phyloP scores from a whole-genome alignment of 2,329 filamentous ascomycete species.

The Herpotrichia juniperi region DNA sequence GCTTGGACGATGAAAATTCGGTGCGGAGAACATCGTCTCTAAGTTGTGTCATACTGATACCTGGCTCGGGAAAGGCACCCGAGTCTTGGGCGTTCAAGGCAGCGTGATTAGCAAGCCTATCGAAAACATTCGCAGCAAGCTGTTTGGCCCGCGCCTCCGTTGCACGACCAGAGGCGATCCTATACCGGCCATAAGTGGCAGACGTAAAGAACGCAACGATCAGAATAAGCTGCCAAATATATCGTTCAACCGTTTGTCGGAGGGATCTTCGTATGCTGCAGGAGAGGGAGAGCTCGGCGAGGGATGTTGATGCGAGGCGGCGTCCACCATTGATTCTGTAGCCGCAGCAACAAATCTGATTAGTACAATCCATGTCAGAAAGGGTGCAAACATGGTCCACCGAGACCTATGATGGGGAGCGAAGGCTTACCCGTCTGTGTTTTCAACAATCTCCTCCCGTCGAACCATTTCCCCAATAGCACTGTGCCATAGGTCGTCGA shows the following conservation, averaged over 20 bases:
- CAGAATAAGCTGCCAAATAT: constrained; percentile 80
- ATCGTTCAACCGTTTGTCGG: constrained; percentile 80
- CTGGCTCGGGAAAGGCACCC: constrained; percentile 72
- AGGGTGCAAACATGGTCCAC: constrained; percentile 27
- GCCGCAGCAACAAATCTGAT: constrained; percentile 78
- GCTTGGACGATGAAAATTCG: constrained; percentile 75
- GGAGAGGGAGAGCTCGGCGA: constrained; percentile 86
- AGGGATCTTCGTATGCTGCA: constrained; percentile 81
- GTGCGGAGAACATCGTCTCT: constrained; percentile 87
- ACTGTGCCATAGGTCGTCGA: constrained; percentile 83
- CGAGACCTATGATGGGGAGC: constrained; percentile 14
- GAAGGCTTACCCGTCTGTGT: constrained; percentile 62
- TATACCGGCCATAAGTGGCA: constrained; percentile 67
- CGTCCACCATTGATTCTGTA: constrained; percentile 72
- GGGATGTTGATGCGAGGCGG: constrained; percentile 81
- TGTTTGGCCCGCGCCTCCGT: constrained; percentile 77
- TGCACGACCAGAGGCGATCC: constrained; percentile 67
- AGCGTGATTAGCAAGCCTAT: constrained; percentile 82
- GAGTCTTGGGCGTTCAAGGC: constrained; percentile 72
- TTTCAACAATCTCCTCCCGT: constrained; percentile 65
- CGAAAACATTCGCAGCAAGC: constrained; percentile 83
- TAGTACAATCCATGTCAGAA: constrained; percentile 64
- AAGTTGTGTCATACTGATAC: constrained; percentile 85
- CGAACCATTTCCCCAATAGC: constrained; percentile 74
- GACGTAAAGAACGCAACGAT: constrained; percentile 58